phyloP scores from a whole-genome alignment of 192 early-diverging fungal genomes.

The Dispira parvispora region DNA sequence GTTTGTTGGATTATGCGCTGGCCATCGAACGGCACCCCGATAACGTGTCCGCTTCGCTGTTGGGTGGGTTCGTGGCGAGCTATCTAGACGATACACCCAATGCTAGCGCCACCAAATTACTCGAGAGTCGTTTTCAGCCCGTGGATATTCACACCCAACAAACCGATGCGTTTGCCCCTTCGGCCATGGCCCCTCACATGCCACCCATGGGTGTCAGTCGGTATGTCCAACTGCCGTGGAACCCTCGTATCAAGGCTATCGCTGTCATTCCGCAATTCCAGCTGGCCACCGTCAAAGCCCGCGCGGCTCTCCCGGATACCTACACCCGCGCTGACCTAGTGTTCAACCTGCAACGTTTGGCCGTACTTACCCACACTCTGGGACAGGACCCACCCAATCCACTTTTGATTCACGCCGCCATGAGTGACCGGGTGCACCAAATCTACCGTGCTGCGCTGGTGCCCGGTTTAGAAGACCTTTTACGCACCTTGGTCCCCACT shows the following conservation, averaged over 20 bases:
- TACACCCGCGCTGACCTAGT: conserved; percentile 77
- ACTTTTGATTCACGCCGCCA: conserved; percentile 70
- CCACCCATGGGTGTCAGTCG: conserved; percentile 51
- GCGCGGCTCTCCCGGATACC: conserved; percentile 58
- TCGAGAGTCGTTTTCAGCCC: not conserved
- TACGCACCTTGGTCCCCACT: conserved; percentile 52
- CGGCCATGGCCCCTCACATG: conserved; percentile 17
- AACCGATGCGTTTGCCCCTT: conserved; percentile 8
- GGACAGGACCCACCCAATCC: conserved; percentile 52
- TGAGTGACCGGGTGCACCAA: conserved; percentile 96
- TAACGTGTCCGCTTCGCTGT: conserved; percentile 84
- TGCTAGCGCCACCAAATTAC: conserved; percentile 15
- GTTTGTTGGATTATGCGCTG: conserved; percentile 81
- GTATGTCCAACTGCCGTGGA: conserved; percentile 48
- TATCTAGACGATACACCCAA: conserved; percentile 42
- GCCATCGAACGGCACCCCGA: conserved; percentile 96
- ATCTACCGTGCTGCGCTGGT: conserved; percentile 85
- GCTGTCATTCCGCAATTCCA: conserved; percentile 82
- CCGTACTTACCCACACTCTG: conserved; percentile 77
- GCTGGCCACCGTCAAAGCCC: conserved; percentile 79
- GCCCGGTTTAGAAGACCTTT: conserved; percentile 80
- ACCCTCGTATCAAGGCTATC: conserved; percentile 51
- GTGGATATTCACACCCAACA: not conserved
- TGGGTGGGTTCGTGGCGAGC: conserved; percentile 87
- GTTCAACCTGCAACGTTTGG: conserved; percentile 87